These are phyloP conservation scores for Phaseolus lunatus DNA, from an alignment of 306 rosid genomes.

Conservation along the genomic window DNA sequence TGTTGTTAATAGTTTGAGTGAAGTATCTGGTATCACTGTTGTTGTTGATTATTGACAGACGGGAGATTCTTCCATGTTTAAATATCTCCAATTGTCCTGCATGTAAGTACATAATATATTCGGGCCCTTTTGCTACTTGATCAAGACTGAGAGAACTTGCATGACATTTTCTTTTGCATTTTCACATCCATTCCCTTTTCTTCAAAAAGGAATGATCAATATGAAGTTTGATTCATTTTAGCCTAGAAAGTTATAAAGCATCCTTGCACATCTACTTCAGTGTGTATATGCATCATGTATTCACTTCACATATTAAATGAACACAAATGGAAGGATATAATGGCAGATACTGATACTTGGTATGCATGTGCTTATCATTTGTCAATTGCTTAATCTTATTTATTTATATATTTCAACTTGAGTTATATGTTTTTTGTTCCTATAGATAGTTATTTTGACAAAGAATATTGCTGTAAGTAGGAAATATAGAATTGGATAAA, in stretches of 20 bases:
- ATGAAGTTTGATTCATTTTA: constrained; percentile 22
- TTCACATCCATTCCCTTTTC: constrained; percentile 2
- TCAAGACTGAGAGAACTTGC: neutral
- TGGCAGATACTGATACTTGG: constrained; percentile 1
- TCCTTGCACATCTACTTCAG: neutral
- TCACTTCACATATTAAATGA: neutral
- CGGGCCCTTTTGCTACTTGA: constrained; percentile 18
- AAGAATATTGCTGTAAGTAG: constrained; percentile 12
- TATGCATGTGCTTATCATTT: neutral
- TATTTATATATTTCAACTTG: neutral
- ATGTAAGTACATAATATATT: constrained; percentile 60
- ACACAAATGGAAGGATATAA: neutral
- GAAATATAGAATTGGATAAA: constrained; percentile 20
- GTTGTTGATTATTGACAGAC: constrained; percentile 52
- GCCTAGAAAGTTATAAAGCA: constrained; percentile 4
- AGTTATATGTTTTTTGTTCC: constrained; percentile 8
- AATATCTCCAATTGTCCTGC: constrained; percentile 64
- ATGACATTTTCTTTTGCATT: constrained; percentile 16
- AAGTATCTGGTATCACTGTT: constrained; percentile 23
- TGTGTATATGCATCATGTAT: neutral
- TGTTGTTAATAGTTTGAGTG: constrained; percentile 5
- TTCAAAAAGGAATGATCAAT: neutral
- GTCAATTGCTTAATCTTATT: constrained; percentile 3
- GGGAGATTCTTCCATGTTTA: constrained; percentile 64
- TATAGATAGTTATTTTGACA: constrained; percentile 25